Evolutionary conservation across 1,284 basidiomycete species (phyloP), one percentile per base, ranked within the genome.

Genomic region (Marasmius tenuissimus): DNA sequence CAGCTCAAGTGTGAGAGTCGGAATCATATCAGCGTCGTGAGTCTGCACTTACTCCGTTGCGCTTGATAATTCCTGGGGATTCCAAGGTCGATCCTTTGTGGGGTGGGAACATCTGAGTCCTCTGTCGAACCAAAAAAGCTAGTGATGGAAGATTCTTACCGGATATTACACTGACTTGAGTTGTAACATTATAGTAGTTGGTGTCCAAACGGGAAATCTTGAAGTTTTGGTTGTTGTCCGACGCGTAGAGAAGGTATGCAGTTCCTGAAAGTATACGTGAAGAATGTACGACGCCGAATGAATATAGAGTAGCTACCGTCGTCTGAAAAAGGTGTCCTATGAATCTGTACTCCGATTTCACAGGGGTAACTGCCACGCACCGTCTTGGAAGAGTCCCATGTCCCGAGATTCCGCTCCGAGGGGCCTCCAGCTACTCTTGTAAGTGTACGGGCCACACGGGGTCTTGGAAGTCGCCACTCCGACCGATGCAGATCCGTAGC

Each of bases 161-260:
- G 59, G 74, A 70, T 56, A 86, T 68, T 16, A 80, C 78, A 58
- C 78, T 80, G 11, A 79, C 80, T 62, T 82, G 76, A 6, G 79
- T 72, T 1, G 78, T 76, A 20, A 87, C 81, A 62, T 83, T 85
- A 68, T 86, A 84, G 65, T 86, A 88, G 68, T 87, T 79, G 4
- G 78, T 66, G 65, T 85, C 83, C 61, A 88, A 70, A 58, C 73
- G 73, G 10, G 85, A 78, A 33, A 88, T 86, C 78, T 88, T 88
- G 78, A 87, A 87, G 70, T 87, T 83, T 71, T 86, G 84, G 70
- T 88, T 88, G 71, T 86, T 85, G 72, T 88, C 86, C 2, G 85
- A 86, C 10, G 86, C 85, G 67, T 86, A 88, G 10, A 87, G 76
- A 11, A 88, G 75, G 68, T 87, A 88, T 6, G 84, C 76, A 0